Percentiles rank a stretch among this genome's conserved stretches.
phyloP scores from a whole-genome alignment of 345 rosid species.

The Dovyalis caffra region DNA sequence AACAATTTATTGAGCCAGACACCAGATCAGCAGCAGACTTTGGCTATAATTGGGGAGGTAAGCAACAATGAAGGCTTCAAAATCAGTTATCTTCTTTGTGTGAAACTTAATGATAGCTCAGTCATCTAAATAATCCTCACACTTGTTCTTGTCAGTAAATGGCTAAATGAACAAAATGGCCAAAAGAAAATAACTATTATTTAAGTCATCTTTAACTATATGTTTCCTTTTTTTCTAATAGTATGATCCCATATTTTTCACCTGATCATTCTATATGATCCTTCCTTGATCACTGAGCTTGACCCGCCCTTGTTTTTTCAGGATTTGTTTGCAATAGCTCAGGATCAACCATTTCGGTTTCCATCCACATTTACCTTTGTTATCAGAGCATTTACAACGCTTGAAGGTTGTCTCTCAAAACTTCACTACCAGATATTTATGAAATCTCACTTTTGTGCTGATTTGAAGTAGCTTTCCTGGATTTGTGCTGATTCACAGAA shows the following conservation, averaged over 20 bases:
- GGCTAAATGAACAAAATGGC: background rate
- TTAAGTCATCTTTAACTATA: background rate
- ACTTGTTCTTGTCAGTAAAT: background rate
- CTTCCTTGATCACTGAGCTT: background rate
- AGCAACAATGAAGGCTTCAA: conserved; percentile 1
- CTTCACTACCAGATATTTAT: background rate
- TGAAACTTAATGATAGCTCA: background rate
- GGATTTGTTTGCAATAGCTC: conserved; percentile 95
- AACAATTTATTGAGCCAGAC: conserved; percentile 72
- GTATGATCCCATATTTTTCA: background rate
- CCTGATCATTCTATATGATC: background rate
- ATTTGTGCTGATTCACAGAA: too few species aligned
- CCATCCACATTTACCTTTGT: conserved; percentile 92
- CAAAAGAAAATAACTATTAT: background rate
- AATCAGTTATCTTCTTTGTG: background rate
- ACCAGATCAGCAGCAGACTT: conserved; percentile 87
- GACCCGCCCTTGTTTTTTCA: conserved; percentile 18
- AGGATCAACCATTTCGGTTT: conserved; percentile 90
- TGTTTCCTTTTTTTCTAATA: background rate
- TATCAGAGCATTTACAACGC: conserved; percentile 87
- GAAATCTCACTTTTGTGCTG: background rate
- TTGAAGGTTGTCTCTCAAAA: conserved; percentile 59
- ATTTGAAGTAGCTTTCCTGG: too few species aligned
- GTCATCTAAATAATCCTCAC: background rate
- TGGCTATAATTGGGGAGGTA: conserved; percentile 94